phyloP scores from a whole-genome alignment of 129 eudicot species.

The Flaveria robusta region DNA sequence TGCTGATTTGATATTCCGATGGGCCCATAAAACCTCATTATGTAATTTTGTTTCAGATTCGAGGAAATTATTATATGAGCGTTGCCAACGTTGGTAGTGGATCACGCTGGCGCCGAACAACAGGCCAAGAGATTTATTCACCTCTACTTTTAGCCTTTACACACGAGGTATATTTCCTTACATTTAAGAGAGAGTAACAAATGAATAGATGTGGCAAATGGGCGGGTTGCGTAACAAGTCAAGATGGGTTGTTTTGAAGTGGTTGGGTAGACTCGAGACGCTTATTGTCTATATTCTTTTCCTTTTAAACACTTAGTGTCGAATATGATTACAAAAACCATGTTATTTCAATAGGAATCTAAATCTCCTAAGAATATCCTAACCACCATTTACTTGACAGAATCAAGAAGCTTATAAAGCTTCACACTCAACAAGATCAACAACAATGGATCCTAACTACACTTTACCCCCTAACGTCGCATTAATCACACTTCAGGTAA shows the following conservation, averaged over 20 bases:
- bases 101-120: conserved; percentile 80
- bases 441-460: conserved; percentile 67
- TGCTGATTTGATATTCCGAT: background rate
- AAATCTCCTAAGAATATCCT: background rate
- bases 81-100: conserved; percentile 63
- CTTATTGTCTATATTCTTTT: background rate
- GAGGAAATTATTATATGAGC: conserved; percentile 72
- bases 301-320: too few species aligned
- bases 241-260: background rate
- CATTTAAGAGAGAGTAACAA: background rate
- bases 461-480: conserved; percentile 83
- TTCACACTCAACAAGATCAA: conserved; percentile 49
- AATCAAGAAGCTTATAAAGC: conserved; percentile 64
- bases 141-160: conserved; percentile 83
- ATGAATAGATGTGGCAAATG: background rate
- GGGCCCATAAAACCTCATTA: conserved; percentile 24
- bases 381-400: conserved; percentile 41
- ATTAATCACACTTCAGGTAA: conserved; percentile 83
- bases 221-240: background rate
- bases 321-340: too few species aligned
- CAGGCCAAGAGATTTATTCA: conserved; percentile 87
- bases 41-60: conserved; percentile 49
- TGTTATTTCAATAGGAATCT: too few species aligned
- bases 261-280: background rate
- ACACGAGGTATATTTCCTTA: conserved; percentile 60